Evolutionary conservation across 2,329 filamentous ascomycete species (phyloP).

Genomic region (Apiospora arundinis): DNA sequence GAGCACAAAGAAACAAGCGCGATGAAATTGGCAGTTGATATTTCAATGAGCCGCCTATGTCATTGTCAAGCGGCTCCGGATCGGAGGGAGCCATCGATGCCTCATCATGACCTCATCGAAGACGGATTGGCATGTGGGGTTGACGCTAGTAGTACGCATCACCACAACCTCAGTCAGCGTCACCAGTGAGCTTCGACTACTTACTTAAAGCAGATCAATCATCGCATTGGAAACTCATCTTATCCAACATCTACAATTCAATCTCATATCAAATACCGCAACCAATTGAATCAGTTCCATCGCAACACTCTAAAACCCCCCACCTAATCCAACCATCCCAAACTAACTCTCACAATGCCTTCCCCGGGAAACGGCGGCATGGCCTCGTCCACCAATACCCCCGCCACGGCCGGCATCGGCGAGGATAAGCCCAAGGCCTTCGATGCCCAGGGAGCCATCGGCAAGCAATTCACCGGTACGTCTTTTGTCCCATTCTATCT

Average conservation of each 20-base stretch:
- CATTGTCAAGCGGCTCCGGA: not conserved
- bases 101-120: slow-evolving; percentile 11
- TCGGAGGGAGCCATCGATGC: not conserved
- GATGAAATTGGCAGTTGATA: too few relatives aligned
- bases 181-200: not conserved
- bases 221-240: not conserved
- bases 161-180: slow-evolving; percentile 5
- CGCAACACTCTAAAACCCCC: too few relatives aligned
- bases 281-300: not conserved
- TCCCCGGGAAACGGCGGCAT: slow-evolving; percentile 37
- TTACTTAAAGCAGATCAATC: not conserved
- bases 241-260: too few relatives aligned
- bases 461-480: slow-evolving; percentile 61
- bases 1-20: not conserved
- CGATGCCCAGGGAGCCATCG: slow-evolving; percentile 56
- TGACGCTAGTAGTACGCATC: not conserved
- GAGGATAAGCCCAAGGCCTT: slow-evolving; percentile 48
- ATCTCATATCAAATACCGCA: not conserved
- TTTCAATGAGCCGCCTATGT: not conserved
- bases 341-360: slow-evolving; percentile 32
- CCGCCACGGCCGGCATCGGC: slow-evolving; percentile 39
- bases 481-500: too few relatives aligned
- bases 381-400: slow-evolving; percentile 36
- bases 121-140: not conserved
- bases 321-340: not conserved